Conservation (phyloP, 2,329 filamentous ascomycete species). For the Penicillium sp. region DNA sequence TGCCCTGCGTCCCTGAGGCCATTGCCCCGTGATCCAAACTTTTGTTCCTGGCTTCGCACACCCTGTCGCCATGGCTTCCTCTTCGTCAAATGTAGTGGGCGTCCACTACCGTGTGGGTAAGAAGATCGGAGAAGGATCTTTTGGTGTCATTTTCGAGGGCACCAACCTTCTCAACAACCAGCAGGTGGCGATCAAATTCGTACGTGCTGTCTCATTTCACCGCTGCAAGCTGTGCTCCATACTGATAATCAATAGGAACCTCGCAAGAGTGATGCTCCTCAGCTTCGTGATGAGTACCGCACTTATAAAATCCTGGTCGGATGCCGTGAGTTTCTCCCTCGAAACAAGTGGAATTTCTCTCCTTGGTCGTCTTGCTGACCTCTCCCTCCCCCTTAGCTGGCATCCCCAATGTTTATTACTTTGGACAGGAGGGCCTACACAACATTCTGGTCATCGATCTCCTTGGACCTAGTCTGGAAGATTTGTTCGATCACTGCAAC, state of each 20-base stretch:
- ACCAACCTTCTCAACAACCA: constrained; percentile 99
- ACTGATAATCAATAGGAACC: constrained; percentile 73
- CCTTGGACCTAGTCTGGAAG: constrained; percentile 90
- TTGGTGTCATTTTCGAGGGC: constrained; percentile 98
- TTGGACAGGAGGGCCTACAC: constrained; percentile 96
- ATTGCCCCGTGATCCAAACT: constrained; percentile 23
- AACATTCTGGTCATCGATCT: constrained; percentile 99
- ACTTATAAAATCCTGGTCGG: constrained; percentile 99
- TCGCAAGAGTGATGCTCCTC: constrained; percentile 96
- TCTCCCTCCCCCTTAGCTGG: constrained; percentile 66
- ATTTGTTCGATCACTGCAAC: constrained; percentile 97
- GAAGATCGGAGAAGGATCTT: constrained; percentile 98
- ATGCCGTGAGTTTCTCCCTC: constrained; percentile 75
- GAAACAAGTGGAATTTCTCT: not conserved
- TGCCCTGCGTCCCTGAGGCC: constrained; percentile 24
- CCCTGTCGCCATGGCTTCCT: constrained; percentile 69
- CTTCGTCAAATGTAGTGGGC: constrained; percentile 94
- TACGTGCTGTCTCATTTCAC: constrained; percentile 55
- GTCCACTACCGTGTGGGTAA: constrained; percentile 99
- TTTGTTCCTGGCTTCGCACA: constrained; percentile 15
- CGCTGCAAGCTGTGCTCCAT: constrained; percentile 6
- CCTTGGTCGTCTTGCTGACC: constrained; percentile 37
- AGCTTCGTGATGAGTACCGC: constrained; percentile 96
- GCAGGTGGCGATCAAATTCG: constrained; percentile 99
- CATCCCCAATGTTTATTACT: constrained; percentile 99